Conservation (phyloP, 2,329 filamentous ascomycete species). For the Fusarium cyanostomum region DNA sequence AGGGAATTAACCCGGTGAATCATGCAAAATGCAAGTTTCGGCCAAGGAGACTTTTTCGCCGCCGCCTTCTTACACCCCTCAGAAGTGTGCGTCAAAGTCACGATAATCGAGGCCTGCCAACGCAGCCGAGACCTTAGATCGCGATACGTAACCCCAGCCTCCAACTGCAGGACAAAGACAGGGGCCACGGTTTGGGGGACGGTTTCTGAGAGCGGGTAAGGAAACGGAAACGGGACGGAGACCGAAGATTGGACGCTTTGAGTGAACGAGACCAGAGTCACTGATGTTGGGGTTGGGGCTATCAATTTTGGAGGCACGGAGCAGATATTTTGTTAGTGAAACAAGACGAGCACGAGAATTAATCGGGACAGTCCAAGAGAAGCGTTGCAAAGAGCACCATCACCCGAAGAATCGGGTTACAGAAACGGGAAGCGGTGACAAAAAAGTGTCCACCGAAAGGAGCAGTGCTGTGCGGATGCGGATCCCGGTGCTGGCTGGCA, state of each 20-base stretch:
- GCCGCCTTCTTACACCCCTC: slow-evolving; percentile 6
- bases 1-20: slow-evolving; percentile 11
- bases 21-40: slow-evolving; percentile 25
- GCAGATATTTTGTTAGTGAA: slow-evolving; percentile 7
- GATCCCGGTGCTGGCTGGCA: slow-evolving; percentile 28
- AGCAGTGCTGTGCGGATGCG: slow-evolving; percentile 20
- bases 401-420: slow-evolving; percentile 12
- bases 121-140: slow-evolving; percentile 9
- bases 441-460: slow-evolving; percentile 16
- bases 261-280: background rate
- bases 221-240: slow-evolving; percentile 15
- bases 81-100: slow-evolving; percentile 16
- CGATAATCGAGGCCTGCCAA: slow-evolving; percentile 16
- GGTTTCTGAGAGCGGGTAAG: slow-evolving; percentile 24
- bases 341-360: slow-evolving; percentile 38
- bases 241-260: background rate
- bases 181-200: slow-evolving; percentile 15
- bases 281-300: background rate
- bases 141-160: slow-evolving; percentile 18
- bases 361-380: slow-evolving; percentile 31
- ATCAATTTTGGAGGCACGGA: slow-evolving; percentile 3
- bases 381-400: slow-evolving; percentile 14
- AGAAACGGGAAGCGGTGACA: slow-evolving; percentile 35
- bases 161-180: slow-evolving; percentile 22
- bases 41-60: slow-evolving; percentile 22